Evolutionary conservation across 805 yeast species (phyloP).

Genomic region (Kuraishia capsulata): DNA sequence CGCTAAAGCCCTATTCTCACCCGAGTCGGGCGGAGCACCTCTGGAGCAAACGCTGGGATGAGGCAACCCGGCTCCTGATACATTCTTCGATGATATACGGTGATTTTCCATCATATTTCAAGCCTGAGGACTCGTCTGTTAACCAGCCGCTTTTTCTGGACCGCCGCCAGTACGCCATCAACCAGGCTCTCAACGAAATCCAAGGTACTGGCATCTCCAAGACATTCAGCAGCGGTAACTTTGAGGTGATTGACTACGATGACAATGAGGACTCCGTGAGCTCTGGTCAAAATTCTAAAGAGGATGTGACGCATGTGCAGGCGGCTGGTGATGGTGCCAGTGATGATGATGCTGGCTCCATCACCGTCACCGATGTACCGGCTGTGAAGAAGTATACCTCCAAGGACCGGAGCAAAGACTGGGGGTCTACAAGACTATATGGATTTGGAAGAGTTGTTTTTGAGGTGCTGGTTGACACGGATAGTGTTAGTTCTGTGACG

Average conservation of each 20-base stretch:
- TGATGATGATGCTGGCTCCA: background rate
- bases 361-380: background rate
- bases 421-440: conserved; percentile 24
- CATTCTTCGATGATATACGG: background rate
- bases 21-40: no score
- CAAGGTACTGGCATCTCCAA: background rate
- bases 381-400: background rate
- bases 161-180: conserved; percentile 22
- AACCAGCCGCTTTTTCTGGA: conserved; percentile 21
- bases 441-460: conserved; percentile 16
- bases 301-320: background rate
- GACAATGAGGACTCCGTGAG: conserved; percentile 8
- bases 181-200: conserved; percentile 8
- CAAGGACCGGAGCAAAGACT: conserved; percentile 16
- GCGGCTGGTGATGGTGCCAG: background rate
- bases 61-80: background rate
- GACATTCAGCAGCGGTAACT: conserved; percentile 7
- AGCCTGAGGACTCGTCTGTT: background rate
- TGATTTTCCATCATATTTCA: background rate
- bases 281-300: conserved; percentile 1
- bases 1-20: no score
- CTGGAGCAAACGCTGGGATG: no score
- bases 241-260: conserved; percentile 20
- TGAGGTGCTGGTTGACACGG: conserved; percentile 21
- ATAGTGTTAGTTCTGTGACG: conserved; percentile 18